Base-by-base conservation (phyloP, 352 stramenopile genomes). In the Globisporangium spiculum region DNA sequence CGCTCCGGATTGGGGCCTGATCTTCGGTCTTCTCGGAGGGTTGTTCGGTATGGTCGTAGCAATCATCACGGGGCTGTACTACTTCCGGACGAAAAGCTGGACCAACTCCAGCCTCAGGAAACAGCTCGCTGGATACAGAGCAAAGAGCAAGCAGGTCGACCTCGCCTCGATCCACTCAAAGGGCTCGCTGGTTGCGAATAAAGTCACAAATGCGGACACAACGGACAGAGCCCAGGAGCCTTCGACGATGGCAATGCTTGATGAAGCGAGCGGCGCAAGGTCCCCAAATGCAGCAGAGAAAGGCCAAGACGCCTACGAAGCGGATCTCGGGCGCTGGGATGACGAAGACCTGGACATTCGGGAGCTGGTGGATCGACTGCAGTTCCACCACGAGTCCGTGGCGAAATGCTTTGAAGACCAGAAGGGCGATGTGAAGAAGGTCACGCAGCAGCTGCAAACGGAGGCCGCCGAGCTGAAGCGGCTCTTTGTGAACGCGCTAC, bases 1-100 rank as follows among this genome's bases (percentile, higher is more conserved):
- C 30, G 85, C 86, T n/a, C 90, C 91, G 4, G 86, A 98, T 70
- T 98, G 92, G 92, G 74, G 69, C 0, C 76, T 98, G 3, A 91
- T 98, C 36, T 66, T 84, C 0, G 87, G 86, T 0, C 59, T 97
- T 1, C 69, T 98, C 0, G 77, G 79, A 4, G 91, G 88, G 0
- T 70, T 98, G 3, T 80, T 97, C 18, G 84, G 77, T 0, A 81
- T 96, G 57, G 77, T 97, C 0, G 69, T 82, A 2, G 73, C 83
- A 8, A 73, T 97, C 9, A 96, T 96, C 59, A 77, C 69, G 18
- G 85, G 84, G 4, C 63, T 96, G 16, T 94, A 94, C 69, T 92
- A 90, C 75, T 94, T 96, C 68, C 88, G 87, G 3, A 84, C 77
- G 12, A 96, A 91, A 68, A 91, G 82, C 70, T 96, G 88, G 88